Evolutionary conservation across 2,329 filamentous ascomycete species (phyloP).

Genomic region (Massarina eburnea): DNA sequence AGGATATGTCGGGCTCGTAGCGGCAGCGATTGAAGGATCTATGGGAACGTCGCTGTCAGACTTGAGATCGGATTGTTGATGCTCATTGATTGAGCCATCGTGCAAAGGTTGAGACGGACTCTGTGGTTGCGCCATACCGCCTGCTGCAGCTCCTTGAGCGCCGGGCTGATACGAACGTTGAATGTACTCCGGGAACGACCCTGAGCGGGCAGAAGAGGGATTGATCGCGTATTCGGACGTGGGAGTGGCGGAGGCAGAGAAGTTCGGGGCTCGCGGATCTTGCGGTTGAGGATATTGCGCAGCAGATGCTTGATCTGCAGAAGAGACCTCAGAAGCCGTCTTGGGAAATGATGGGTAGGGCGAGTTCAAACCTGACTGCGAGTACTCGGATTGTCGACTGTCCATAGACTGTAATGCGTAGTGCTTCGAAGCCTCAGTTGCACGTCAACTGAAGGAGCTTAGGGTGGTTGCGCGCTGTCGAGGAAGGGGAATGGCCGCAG

Average conservation of each 20-base stretch:
- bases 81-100: constrained; percentile 73
- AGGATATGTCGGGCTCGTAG: constrained; percentile 87
- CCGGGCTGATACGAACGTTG: constrained; percentile 77
- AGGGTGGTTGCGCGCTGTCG: constrained; percentile 40
- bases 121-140: constrained; percentile 98
- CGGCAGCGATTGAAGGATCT: constrained; percentile 97
- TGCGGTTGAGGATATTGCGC: constrained; percentile 81
- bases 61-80: constrained; percentile 68
- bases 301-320: constrained; percentile 91
- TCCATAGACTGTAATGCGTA: constrained; percentile 55
- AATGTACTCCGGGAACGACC: constrained; percentile 84
- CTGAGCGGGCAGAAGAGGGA: constrained; percentile 74
- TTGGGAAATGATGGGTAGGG: constrained; percentile 57
- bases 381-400: constrained; percentile 55
- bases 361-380: constrained; percentile 58
- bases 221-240: constrained; percentile 87
- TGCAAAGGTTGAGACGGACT: constrained; percentile 92
- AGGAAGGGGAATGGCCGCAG: constrained; percentile 48
- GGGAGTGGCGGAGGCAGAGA: constrained; percentile 77
- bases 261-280: constrained; percentile 73
- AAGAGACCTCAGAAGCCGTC: constrained; percentile 77
- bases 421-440: constrained; percentile 28
- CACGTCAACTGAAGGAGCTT: constrained; percentile 43
- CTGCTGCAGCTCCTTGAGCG: constrained; percentile 72
- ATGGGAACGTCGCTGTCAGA: constrained; percentile 98